Evolutionary conservation across 2,329 filamentous ascomycete genomes (phyloP).

Genomic region (Akanthomyces dipterigenus): DNA sequence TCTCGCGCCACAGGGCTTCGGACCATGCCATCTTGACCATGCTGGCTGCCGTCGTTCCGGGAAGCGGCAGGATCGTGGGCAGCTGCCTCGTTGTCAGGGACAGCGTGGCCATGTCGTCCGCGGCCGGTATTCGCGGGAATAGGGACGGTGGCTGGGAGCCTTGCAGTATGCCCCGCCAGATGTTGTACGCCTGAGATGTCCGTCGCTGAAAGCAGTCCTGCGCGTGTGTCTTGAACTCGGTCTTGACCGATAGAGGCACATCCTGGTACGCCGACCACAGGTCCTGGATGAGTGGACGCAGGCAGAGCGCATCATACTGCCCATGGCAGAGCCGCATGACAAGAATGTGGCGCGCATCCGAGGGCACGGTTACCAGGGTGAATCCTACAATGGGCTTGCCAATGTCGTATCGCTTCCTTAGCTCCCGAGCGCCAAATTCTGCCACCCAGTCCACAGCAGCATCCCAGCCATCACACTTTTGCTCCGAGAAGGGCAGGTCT

Average conservation of each 20-base stretch:
- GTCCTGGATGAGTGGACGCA: conserved; percentile 1
- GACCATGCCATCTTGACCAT: conserved; percentile 4
- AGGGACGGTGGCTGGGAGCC: background rate
- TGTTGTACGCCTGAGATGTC: background rate
- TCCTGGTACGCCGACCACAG: background rate
- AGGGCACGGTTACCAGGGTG: background rate
- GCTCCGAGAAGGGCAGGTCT: background rate
- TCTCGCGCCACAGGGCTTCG: background rate
- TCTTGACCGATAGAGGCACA: background rate
- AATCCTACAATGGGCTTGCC: background rate
- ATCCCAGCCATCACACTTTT: background rate
- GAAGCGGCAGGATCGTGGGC: background rate
- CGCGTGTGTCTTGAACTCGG: background rate
- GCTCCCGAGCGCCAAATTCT: background rate
- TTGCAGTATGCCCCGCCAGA: background rate
- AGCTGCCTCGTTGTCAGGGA: background rate
- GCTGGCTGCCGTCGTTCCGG: background rate
- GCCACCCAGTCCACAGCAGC: background rate
- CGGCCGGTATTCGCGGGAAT: background rate
- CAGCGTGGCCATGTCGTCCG: background rate
- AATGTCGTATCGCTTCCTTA: background rate
- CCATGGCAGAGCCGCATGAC: background rate
- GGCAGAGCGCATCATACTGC: background rate
- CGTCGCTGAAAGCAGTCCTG: background rate
- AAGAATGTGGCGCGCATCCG: background rate